Percentiles rank a stretch among this genome's conserved stretches.
These are phyloP conservation scores for Penicillium sp. DNA, from an alignment of 2,329 filamentous ascomycete genomes.

Conservation along the genomic window DNA sequence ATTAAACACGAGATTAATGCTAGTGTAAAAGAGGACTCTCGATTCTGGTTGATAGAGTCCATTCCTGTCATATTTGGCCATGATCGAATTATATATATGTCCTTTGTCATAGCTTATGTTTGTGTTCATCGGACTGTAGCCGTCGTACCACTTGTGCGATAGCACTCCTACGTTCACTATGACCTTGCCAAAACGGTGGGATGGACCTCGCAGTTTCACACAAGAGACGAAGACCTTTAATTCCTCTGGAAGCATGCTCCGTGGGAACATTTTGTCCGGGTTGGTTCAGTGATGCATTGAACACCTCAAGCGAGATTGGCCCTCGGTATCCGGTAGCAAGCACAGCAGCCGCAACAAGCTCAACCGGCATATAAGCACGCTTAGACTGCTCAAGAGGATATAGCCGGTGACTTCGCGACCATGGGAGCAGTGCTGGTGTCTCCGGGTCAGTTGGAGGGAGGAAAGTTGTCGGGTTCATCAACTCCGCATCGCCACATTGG, in stretches of 20 bases:
- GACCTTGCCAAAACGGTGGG: conserved; percentile 24
- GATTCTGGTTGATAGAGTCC: background rate
- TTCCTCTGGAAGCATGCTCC: conserved; percentile 28
- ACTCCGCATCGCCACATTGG: conserved; percentile 33
- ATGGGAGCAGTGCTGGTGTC: conserved; percentile 29
- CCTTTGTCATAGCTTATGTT: conserved; percentile 1
- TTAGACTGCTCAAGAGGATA: conserved; percentile 27
- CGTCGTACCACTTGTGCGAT: conserved; percentile 4
- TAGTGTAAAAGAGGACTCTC: background rate
- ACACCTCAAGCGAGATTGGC: conserved; percentile 35
- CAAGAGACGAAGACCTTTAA: conserved; percentile 21
- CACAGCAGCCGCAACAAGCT: conserved; percentile 32
- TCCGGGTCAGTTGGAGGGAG: conserved; percentile 19
- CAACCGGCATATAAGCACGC: conserved; percentile 34
- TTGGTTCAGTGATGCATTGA: conserved; percentile 29
- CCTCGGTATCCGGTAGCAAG: conserved; percentile 33
- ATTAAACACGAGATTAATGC: no score
- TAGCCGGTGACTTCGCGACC: conserved; percentile 33
- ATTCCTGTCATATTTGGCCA: background rate
- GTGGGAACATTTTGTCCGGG: conserved; percentile 18
- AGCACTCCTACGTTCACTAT: background rate
- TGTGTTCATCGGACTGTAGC: background rate
- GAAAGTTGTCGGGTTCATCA: conserved; percentile 25
- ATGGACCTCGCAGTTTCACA: conserved; percentile 13
- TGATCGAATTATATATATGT: background rate